Evolutionary conservation across 2,329 filamentous ascomycete genomes (phyloP).

Genomic region (Trichoderma guizhouense): DNA sequence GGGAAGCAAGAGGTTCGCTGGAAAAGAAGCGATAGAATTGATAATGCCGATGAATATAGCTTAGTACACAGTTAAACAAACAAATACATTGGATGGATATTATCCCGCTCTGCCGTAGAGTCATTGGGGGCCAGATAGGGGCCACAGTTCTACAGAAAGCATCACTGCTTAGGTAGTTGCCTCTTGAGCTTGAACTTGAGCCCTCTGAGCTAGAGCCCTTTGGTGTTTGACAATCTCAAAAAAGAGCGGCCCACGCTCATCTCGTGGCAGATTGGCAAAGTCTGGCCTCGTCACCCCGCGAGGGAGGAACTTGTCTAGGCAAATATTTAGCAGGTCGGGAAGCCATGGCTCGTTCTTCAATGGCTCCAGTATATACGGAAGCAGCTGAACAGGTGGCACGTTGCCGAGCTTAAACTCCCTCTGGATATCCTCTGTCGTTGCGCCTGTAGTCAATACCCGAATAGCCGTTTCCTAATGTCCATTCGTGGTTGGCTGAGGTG

Average conservation of each 20-base stretch:
- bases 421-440: neutral
- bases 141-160: neutral
- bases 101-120: neutral
- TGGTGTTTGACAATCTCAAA: neutral
- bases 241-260: neutral
- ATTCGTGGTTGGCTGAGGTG: slow-evolving; percentile 43
- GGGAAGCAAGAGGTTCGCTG: neutral
- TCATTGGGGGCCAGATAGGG: neutral
- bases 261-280: neutral
- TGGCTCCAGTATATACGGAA: neutral
- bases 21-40: slow-evolving; percentile 4
- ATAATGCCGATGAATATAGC: slow-evolving; percentile 14
- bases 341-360: slow-evolving; percentile 3
- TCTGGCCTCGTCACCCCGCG: neutral
- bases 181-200: neutral
- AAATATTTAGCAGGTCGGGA: neutral
- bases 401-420: neutral
- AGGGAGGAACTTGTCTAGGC: slow-evolving; percentile 3
- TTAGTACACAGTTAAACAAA: slow-evolving; percentile 12
- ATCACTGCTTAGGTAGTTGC: neutral
- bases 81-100: neutral
- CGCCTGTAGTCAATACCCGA: slow-evolving; percentile 14
- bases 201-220: neutral
- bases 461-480: slow-evolving; percentile 39
- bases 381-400: neutral